Evolutionary conservation across 805 yeast genomes (phyloP), one percentile per base, ranked within the genome.

Genomic region (Teunomyces kruisii): DNA sequence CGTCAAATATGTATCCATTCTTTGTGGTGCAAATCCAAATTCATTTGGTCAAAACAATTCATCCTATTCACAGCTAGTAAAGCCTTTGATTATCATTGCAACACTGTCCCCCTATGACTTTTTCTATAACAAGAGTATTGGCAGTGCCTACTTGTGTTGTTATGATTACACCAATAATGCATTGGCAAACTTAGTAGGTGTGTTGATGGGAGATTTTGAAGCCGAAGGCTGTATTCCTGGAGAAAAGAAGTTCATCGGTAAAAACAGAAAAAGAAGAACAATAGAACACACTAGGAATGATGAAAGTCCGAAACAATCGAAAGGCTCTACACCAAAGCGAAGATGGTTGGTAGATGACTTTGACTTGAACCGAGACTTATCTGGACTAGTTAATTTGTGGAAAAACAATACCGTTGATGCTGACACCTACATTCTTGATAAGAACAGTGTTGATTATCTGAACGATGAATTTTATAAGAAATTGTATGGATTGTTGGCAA

Each of bases 21-120:
- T 80, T 12, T 81, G 86, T 57, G 78, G 80, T 8, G 78, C 76
- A 0, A 58, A 64, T 33, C 75, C 77, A 3, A 50, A 52, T 29
- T 54, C 61, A 2, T 56, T 63, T 38, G 41, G 44, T 35, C 53
- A 50, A 14, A 61, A 51, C 33, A 46, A 55, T 5, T 43, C 58
- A 10, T 50, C 56, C 6, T 47, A 50, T 28, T 49, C 59, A 16
- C 67, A 68, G 49, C 49, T 68, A 12, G 45, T 67, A 22, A 80
- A 79, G 52, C 85, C 84, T 4, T 63, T 81, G 54, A 68, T 81
- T 9, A 72, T 80, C 3, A 70, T 80, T n/a, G 82, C 85, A 3
- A 81, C 83, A 0, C 76, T 80, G 46, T 76, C 83, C 4, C 86
- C 87, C 1, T 80, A 79, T 52, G 86, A 82, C 53, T 76, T 81